Evolutionary conservation across 2,329 filamentous ascomycete genomes (phyloP).

Genomic region (Neofusicoccum parvum): DNA sequence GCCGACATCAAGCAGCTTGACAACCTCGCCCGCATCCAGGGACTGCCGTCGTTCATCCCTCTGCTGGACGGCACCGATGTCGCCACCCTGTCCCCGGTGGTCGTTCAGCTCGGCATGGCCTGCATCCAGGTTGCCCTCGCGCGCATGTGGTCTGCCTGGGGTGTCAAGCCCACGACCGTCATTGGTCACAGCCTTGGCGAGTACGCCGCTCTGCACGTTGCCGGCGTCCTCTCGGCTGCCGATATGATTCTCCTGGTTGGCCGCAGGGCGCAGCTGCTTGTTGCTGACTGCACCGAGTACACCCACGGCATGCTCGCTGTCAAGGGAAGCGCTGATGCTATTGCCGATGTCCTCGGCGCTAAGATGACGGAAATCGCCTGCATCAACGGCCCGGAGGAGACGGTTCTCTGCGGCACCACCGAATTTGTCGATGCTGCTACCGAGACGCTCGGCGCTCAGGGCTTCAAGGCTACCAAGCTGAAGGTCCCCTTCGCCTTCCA

Average conservation of each 20-base stretch:
- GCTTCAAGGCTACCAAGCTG: constrained; percentile 64
- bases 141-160: constrained; percentile 57
- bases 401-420: constrained; percentile 68
- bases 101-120: constrained; percentile 56
- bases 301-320: constrained; percentile 70
- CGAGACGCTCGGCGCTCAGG: constrained; percentile 52
- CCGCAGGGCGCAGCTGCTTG: constrained; percentile 65
- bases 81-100: constrained; percentile 52
- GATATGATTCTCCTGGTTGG: constrained; percentile 75
- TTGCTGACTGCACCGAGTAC: constrained; percentile 64
- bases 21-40: constrained; percentile 49
- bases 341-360: constrained; percentile 55
- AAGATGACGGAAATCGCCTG: constrained; percentile 64
- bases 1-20: constrained; percentile 54
- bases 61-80: constrained; percentile 53
- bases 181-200: constrained; percentile 68
- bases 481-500: constrained; percentile 70
- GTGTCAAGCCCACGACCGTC: constrained; percentile 56
- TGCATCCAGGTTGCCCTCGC: constrained; percentile 56
- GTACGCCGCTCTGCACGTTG: constrained; percentile 71
- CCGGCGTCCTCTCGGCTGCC: constrained; percentile 69
- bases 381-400: constrained; percentile 74
- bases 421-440: constrained; percentile 60
- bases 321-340: constrained; percentile 53
- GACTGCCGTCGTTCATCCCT: constrained; percentile 53